Base-by-base conservation (phyloP, 371 early-diverging fungal genomes). In the Apophysomyces sp. region DNA sequence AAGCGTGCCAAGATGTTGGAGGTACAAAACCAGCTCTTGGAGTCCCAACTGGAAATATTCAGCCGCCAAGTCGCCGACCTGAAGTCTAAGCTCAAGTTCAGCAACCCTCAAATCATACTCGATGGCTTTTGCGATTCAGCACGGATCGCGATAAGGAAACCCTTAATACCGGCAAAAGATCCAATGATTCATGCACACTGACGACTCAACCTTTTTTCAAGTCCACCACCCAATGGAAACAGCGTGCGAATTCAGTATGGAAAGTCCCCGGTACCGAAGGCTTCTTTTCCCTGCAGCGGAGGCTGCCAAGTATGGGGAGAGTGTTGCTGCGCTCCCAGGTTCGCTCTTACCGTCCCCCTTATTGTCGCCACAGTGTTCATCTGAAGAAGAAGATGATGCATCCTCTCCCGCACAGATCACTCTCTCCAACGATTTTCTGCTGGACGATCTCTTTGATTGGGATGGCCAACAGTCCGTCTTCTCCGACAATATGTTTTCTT, bases 1-100 rank as follows among this genome's bases (percentile, higher is more conserved):
- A 77, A 85, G 66, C 84, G 88, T 13, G 79, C 89, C 64, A 81
- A 87, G 61, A 70, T 63, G 24, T 69, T 92, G 30, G 92, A 92
- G 77, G 74, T 77, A 2, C 74, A 84, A 61, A 89, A 92, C 65
- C 60, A 68, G 9, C 58, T 72, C 2, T 80, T 92, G 51, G 71
- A 78, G 18, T 73, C 84, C 21, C 85, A 84, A 40, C 76, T 92
- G 58, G 85, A 85, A 51, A 64, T 74, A 27, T 73, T 89, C 52
- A 74, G 81, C 13, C 73, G 76, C 59, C 87, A 86, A 70, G 71
- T 88, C 54, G 67, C 78, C 62, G 70, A 72, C 29, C 61, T 81
- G 65, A 81, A 83, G 65, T 67, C 73, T 52, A 76, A 81, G 60
- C 67, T 83, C 59, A 68, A 80, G 59, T 74, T 72, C 64, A 69